Evolutionary conservation across 306 rosid genomes (phyloP).

Genomic region (Astragalus membranaceus): DNA sequence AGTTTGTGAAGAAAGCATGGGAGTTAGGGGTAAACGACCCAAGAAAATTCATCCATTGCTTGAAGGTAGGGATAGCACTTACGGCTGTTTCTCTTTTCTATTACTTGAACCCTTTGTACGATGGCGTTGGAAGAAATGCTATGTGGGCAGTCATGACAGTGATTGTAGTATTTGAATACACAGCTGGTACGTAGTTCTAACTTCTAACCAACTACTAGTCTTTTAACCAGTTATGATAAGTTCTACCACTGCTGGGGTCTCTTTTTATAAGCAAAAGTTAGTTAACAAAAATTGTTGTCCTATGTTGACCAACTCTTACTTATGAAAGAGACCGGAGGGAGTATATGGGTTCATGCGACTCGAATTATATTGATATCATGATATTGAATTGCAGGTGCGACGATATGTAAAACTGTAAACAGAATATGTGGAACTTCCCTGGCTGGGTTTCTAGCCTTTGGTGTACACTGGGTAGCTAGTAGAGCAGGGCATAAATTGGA

Average conservation of each 20-base stretch:
- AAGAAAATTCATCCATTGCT: constrained; percentile 61
- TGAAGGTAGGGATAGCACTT: constrained; percentile 82
- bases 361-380: too few species aligned
- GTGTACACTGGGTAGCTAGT: constrained; percentile 63
- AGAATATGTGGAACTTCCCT: constrained; percentile 65
- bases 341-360: too few species aligned
- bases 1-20: constrained; percentile 64
- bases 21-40: constrained; percentile 69
- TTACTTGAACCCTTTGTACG: constrained; percentile 68
- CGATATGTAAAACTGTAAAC: constrained; percentile 54
- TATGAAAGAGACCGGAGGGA: too few species aligned
- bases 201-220: background rate
- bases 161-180: constrained; percentile 62
- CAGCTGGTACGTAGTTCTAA: constrained; percentile 40
- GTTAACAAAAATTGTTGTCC: too few species aligned
- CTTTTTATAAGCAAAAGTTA: too few species aligned
- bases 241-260: too few species aligned
- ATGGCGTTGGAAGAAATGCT: constrained; percentile 72
- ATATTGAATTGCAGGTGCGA: constrained; percentile 92
- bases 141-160: constrained; percentile 92
- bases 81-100: constrained; percentile 65
- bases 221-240: too few species aligned
- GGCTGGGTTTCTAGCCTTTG: constrained; percentile 67
- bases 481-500: constrained; percentile 52
- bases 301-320: too few species aligned